These are phyloP conservation scores for Eucalyptus sideroxylon DNA, from an alignment of 345 rosid species.

Conservation along the genomic window DNA sequence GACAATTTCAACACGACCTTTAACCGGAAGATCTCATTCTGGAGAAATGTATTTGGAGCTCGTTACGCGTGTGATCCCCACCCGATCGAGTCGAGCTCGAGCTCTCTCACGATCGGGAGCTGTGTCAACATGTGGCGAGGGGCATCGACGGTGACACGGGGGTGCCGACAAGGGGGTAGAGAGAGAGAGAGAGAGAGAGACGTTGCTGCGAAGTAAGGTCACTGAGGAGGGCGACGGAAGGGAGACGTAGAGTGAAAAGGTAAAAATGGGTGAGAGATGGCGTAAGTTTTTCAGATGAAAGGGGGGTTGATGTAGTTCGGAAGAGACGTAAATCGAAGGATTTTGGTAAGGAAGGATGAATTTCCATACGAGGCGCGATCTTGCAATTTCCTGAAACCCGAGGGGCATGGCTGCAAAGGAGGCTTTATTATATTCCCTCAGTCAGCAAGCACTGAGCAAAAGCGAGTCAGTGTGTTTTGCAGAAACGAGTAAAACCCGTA, in stretches of 20 bases:
- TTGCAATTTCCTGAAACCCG: neutral
- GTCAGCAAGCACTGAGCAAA: conserved; percentile 28
- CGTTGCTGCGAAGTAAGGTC: neutral
- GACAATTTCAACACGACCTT: neutral
- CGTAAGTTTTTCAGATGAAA: neutral
- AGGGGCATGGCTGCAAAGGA: conserved; percentile 10
- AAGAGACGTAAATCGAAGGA: neutral
- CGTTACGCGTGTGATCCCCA: neutral
- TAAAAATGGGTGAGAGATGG: neutral
- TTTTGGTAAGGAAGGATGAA: neutral
- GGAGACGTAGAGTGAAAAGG: neutral
- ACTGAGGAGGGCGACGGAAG: neutral
- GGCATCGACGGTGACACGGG: neutral
- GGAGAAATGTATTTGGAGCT: neutral
- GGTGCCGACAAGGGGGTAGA: neutral
- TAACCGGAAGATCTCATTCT: neutral
- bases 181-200: neutral
- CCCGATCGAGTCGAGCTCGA: neutral
- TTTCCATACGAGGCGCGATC: neutral
- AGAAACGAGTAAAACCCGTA: conserved; percentile 20
- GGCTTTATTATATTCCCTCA: conserved; percentile 23
- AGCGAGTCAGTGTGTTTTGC: conserved; percentile 14
- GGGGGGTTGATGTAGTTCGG: neutral
- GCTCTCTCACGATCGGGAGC: neutral
- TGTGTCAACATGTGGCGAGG: neutral